phyloP scores from a whole-genome alignment of 1,284 basidiomycete genomes.

The Lentinula novae-zelandiae region DNA sequence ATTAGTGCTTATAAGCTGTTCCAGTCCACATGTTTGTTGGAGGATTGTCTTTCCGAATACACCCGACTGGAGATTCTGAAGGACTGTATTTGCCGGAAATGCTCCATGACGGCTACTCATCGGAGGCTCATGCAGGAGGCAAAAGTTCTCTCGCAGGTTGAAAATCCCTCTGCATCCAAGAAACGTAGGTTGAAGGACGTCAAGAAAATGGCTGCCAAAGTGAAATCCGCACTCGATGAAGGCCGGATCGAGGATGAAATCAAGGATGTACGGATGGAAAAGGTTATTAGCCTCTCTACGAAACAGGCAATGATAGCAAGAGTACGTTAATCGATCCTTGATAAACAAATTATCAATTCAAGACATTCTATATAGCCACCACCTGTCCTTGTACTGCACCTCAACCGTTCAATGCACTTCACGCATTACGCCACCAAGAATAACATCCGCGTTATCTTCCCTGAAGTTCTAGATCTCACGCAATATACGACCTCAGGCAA shows the following conservation, averaged over 20 bases:
- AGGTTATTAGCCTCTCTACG: conserved; percentile 73
- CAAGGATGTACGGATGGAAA: conserved; percentile 71
- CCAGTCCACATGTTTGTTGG: conserved; percentile 56
- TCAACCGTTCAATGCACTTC: conserved; percentile 82
- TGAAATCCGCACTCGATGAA: conserved; percentile 65
- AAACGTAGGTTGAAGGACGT: conserved; percentile 73
- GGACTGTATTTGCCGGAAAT: conserved; percentile 84
- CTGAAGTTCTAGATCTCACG: conserved; percentile 82
- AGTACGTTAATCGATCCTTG: conserved; percentile 38
- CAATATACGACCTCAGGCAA: conserved; percentile 76
- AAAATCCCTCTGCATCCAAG: conserved; percentile 52
- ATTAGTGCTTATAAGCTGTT: conserved; percentile 12
- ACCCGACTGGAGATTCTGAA: conserved; percentile 77
- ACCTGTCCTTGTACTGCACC: conserved; percentile 76
- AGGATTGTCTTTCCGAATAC: conserved; percentile 77
- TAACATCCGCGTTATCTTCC: conserved; percentile 73
- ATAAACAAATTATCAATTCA: not conserved
- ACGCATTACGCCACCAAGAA: conserved; percentile 81
- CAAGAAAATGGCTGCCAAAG: conserved; percentile 53
- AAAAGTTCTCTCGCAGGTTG: conserved; percentile 45
- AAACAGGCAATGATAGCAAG: conserved; percentile 87
- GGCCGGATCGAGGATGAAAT: conserved; percentile 79
- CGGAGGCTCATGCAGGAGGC: conserved; percentile 56
- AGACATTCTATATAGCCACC: conserved; percentile 55
- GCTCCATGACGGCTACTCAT: conserved; percentile 72